A percentile compares a stretch with the other conserved stretches of the same genome.
phyloP scores from a whole-genome alignment of 805 yeast species.

The Myxozyma melibiosi region DNA sequence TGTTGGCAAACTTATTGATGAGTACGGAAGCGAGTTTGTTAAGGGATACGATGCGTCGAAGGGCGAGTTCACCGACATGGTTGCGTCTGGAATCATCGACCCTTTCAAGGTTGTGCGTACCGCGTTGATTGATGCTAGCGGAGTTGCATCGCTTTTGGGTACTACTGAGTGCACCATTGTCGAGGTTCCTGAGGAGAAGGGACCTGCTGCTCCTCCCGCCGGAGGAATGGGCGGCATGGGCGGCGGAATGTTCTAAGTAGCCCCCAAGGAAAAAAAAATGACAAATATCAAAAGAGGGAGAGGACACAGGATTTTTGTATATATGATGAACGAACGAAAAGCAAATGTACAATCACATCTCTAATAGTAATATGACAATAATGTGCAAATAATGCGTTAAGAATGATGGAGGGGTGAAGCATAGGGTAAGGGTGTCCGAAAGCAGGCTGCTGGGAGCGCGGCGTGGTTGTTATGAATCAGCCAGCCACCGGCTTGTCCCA shows the following conservation, averaged over 20 bases:
- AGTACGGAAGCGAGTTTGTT: slow-evolving; percentile 71
- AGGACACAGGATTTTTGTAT: not conserved
- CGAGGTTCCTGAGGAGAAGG: slow-evolving; percentile 75
- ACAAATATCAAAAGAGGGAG: not conserved
- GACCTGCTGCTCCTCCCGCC: slow-evolving; percentile 55
- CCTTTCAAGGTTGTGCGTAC: slow-evolving; percentile 98
- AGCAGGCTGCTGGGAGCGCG: slow-evolving; percentile 13
- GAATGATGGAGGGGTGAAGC: not conserved
- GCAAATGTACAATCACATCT: no score
- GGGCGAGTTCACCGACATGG: slow-evolving; percentile 94
- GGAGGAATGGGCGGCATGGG: slow-evolving; percentile 58
- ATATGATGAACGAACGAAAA: no score
- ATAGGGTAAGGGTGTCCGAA: slow-evolving; percentile 7
- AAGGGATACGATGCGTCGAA: slow-evolving; percentile 89
- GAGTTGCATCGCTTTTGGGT: slow-evolving; percentile 95
- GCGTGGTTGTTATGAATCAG: not conserved
- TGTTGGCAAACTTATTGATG: slow-evolving; percentile 77
- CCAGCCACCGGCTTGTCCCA: slow-evolving; percentile 3
- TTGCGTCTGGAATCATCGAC: slow-evolving; percentile 95
- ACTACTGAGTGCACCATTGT: slow-evolving; percentile 98
- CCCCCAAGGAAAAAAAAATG: not conserved
- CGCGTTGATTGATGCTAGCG: slow-evolving; percentile 93
- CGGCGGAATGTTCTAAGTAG: slow-evolving; percentile 32
- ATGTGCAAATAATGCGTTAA: not conserved
- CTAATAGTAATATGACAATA: not conserved